Percentiles rank a stretch among this genome's conserved stretches.
These are phyloP conservation scores for Selaginella moellendorffii DNA, from an alignment of 75 land plant genomes.

Conservation along the genomic window DNA sequence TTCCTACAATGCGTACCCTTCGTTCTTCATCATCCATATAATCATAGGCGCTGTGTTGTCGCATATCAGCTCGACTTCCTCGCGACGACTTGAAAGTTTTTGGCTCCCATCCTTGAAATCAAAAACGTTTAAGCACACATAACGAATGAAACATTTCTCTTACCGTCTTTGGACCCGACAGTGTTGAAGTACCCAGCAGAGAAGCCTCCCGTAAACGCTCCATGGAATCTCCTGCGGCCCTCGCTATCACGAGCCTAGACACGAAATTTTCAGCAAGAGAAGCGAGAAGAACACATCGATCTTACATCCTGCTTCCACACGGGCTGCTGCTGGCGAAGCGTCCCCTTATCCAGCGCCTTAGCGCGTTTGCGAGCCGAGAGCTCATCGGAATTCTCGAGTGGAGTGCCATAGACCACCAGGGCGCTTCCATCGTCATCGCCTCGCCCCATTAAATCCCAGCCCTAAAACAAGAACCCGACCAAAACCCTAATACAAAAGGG, in stretches of 20 bases:
- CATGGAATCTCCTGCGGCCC: constrained; percentile 81
- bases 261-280: no score
- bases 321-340: not conserved
- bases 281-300: no score
- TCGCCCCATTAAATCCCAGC: constrained; percentile 4
- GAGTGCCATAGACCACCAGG: constrained; percentile 50
- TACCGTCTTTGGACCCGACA: constrained; percentile 94
- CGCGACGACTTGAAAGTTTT: constrained; percentile 73
- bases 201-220: constrained; percentile 90
- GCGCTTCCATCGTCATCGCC: constrained; percentile 33
- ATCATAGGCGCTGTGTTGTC: constrained; percentile 45
- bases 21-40: constrained; percentile 85
- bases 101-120: constrained; percentile 69
- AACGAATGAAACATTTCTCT: not conserved
- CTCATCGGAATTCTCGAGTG: constrained; percentile 70
- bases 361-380: constrained; percentile 23
- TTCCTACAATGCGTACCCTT: constrained; percentile 26
- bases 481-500: no score
- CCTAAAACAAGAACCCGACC: no score
- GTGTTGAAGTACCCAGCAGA: constrained; percentile 90
- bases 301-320: not conserved
- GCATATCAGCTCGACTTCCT: constrained; percentile 53
- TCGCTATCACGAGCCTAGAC: constrained; percentile 73
- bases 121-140: not conserved
- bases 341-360: not conserved